Evolutionary conservation across 1,139 yeast species (phyloP).

Genomic region (Kurtzmaniella natalensis): DNA sequence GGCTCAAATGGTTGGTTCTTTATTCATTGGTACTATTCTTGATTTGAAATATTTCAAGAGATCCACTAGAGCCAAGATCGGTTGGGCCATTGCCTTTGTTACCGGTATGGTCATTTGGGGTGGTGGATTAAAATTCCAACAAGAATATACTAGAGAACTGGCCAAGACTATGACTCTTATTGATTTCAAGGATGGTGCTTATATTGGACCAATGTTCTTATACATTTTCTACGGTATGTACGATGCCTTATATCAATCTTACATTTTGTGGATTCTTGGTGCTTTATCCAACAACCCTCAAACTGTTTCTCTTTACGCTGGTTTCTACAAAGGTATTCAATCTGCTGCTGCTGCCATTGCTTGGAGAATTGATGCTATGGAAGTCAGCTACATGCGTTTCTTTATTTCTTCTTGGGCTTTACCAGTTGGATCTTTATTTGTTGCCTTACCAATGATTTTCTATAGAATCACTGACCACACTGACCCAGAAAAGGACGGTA

Average conservation of each 20-base stretch:
- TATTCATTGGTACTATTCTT: constrained; percentile 10
- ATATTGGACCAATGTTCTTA: constrained; percentile 11
- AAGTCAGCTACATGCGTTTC: constrained; percentile 7
- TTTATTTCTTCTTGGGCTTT: constrained; percentile 8
- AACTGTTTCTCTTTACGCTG: constrained; percentile 9
- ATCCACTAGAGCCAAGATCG: constrained; percentile 8
- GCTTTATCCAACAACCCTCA: constrained; percentile 10
- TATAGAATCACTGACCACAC: constrained; percentile 44
- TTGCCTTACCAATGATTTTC: constrained; percentile 37
- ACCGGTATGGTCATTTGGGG: constrained; percentile 10
- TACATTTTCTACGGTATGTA: constrained; percentile 10
- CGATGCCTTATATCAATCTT: constrained; percentile 10
- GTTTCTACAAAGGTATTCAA: constrained; percentile 11
- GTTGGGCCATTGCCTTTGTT: constrained; percentile 8
- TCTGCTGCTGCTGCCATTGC: constrained; percentile 11
- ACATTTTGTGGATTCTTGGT: constrained; percentile 11
- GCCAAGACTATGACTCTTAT: constrained; percentile 4
- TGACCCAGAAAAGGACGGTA: constrained; percentile 33
- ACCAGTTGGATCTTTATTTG: constrained; percentile 12
- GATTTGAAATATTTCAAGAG: constrained; percentile 7
- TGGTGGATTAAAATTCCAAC: constrained; percentile 10
- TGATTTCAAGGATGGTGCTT: constrained; percentile 9
- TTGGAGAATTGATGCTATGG: constrained; percentile 10
- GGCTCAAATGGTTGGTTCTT: constrained; percentile 10
- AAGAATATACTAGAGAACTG: constrained; percentile 6